Evolutionary conservation across 2,329 filamentous ascomycete genomes (phyloP), one percentile per base, ranked within the genome.

Genomic region (Didymella arachidicola): DNA sequence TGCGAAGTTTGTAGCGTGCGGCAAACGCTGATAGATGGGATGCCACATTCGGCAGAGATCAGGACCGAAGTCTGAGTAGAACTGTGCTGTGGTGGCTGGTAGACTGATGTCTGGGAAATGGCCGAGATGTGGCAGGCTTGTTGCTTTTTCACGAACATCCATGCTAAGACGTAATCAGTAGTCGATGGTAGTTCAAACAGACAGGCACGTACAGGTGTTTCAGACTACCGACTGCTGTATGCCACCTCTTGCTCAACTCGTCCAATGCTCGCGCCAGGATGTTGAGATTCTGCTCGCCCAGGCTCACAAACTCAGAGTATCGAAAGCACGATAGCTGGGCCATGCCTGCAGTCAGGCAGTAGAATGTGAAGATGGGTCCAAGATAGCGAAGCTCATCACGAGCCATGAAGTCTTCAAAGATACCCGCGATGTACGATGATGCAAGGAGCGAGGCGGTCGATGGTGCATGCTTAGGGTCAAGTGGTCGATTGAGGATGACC

Each of bases 331-430:
- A 78, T 0, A 79, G 70, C n/a, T 78, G 71, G 0, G 77, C 71
- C 32, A 79, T 67, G 0, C 78, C 78, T 2, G 78, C 77, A 12
- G 74, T 75, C 3, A 79, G 68, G 16, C 75, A 76, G 50, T 79
- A 79, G 60, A 80, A 79, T 4, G 78, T 77, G 53, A 76, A 79
- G 4, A 78, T 76, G 0, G 78, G 76, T 0, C 77, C 78, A 1
- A 79, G 63, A 26, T 76, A 78, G 22, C 75, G 73, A 11, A 80
- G 69, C 46, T 81, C 77, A 49, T 79, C 77, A 0, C 75, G 67
- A 22, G 77, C 72, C 22, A 80, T 72, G 44, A 80, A 77, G 41
- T 80, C 78, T 60, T 80, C 78, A 38, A 79, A 80, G 5, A 80
- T 77, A 0, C 78, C 77, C 0, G 76, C 77, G 25, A 80, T 69